A percentile compares a stretch with the other conserved stretches of the same genome.
Conservation (phyloP, 257 asterid genomes). For the Solanum pennellii region DNA sequence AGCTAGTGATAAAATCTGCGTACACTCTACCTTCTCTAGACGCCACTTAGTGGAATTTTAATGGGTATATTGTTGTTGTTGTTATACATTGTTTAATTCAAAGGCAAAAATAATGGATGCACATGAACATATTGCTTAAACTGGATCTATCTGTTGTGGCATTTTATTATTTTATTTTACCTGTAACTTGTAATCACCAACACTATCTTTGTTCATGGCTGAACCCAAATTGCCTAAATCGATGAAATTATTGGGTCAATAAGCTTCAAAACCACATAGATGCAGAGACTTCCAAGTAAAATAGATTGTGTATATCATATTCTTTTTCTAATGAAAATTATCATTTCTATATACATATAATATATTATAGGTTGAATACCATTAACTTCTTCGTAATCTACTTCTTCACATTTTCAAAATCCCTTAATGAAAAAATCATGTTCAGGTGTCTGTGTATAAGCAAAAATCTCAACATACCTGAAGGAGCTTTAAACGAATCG, state of each 20-base stretch:
- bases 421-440: neutral
- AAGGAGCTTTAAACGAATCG: conserved; percentile 7
- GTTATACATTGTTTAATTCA: too few species aligned
- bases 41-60: too few species aligned
- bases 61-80: too few species aligned
- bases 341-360: neutral
- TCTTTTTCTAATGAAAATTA: neutral
- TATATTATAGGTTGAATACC: neutral
- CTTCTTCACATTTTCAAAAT: neutral
- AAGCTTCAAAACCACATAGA: neutral
- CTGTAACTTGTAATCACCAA: too few species aligned
- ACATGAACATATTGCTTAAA: neutral
- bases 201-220: neutral
- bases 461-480: conserved; percentile 16
- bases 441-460: neutral
- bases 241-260: neutral
- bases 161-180: too few species aligned
- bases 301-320: neutral
- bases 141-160: neutral
- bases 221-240: neutral
- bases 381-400: neutral
- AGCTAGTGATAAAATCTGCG: too few species aligned
- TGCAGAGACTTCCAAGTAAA: neutral
- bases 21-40: too few species aligned
- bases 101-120: neutral